These are phyloP conservation scores for Echeveria elegans DNA, from an alignment of 164 flowering plant species.

Conservation along the genomic window DNA sequence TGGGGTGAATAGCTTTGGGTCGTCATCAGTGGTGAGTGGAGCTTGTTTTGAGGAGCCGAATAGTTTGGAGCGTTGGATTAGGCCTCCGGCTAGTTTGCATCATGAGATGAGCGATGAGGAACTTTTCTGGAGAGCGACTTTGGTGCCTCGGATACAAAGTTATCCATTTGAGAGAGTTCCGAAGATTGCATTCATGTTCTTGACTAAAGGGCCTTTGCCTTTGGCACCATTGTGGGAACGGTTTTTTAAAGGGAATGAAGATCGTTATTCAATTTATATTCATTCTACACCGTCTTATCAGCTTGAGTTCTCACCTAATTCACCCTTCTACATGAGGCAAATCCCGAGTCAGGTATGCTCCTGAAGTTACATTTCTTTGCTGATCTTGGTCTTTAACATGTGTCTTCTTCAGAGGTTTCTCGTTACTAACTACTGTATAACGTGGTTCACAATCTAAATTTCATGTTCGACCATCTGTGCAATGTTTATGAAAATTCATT, in stretches of 20 bases:
- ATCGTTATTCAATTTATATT: constrained; percentile 39
- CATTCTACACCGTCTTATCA: constrained; percentile 41
- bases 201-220: constrained; percentile 44
- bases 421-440: not conserved
- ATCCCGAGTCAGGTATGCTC: constrained; percentile 51
- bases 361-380: not conserved
- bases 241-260: constrained; percentile 45
- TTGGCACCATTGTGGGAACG: constrained; percentile 60
- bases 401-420: not conserved
- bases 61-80: constrained; percentile 31
- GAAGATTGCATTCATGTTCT: constrained; percentile 59
- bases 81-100: constrained; percentile 27
- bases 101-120: constrained; percentile 46
- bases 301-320: constrained; percentile 21
- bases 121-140: constrained; percentile 47
- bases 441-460: not conserved
- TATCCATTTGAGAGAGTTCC: constrained; percentile 42
- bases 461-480: not conserved
- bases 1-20: constrained; percentile 10
- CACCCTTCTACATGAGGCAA: constrained; percentile 38
- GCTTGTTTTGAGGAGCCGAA: constrained; percentile 21
- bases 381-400: not conserved
- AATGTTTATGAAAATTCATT: not conserved
- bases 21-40: constrained; percentile 17
- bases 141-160: constrained; percentile 25